phyloP scores from a whole-genome alignment of 2,329 filamentous ascomycete species.

The Cadophora sp. region DNA sequence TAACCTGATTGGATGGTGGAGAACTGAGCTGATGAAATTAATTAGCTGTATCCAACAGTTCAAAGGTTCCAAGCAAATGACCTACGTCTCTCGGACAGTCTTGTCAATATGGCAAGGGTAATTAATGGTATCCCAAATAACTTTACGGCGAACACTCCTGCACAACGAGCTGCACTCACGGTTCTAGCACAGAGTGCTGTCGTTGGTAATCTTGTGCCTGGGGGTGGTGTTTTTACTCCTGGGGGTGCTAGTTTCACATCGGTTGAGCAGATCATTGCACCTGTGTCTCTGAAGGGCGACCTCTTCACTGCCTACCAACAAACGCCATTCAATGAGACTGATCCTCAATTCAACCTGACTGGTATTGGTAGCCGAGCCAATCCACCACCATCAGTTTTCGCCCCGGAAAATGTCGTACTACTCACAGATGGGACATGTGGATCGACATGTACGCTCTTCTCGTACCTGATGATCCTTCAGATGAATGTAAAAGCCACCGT shows the following conservation, averaged over 20 bases:
- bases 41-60: constrained; percentile 10
- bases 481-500: constrained; percentile 59
- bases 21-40: background rate
- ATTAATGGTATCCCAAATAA: background rate
- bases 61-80: constrained; percentile 12
- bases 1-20: too few relatives aligned
- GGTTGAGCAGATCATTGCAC: constrained; percentile 2
- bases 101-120: constrained; percentile 4
- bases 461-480: constrained; percentile 51
- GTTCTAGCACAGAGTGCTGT: background rate
- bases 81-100: constrained; percentile 7
- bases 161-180: background rate
- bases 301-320: constrained; percentile 9
- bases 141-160: background rate
- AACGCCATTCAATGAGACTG: background rate
- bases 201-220: background rate
- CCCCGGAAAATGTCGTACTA: constrained; percentile 19
- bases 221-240: constrained; percentile 1
- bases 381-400: constrained; percentile 22
- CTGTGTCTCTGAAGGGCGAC: constrained; percentile 9
- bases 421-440: constrained; percentile 24
- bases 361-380: background rate
- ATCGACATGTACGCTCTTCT: constrained; percentile 25
- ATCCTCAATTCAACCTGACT: constrained; percentile 7
- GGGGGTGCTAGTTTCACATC: background rate